Evolutionary conservation across 441 rosid species (phyloP).

Genomic region (Populus hybrid): DNA sequence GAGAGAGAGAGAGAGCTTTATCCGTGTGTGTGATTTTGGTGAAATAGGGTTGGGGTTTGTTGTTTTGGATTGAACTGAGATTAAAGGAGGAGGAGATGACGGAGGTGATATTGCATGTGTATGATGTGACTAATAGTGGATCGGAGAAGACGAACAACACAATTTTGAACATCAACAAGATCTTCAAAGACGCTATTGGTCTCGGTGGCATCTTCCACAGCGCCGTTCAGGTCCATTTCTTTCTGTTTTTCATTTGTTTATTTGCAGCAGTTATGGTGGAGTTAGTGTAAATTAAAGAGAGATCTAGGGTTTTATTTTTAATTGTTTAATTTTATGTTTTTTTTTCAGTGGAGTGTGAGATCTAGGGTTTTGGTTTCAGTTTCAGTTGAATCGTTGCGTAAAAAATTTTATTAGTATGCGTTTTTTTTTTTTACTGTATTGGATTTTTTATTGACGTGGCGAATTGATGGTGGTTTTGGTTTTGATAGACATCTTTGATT

Average conservation of each 20-base stretch:
- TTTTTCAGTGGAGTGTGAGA: neutral
- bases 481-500: neutral
- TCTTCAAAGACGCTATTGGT: constrained; percentile 95
- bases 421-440: neutral
- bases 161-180: constrained; percentile 82
- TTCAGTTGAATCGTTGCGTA: neutral
- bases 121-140: constrained; percentile 97
- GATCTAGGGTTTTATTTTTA: constrained; percentile 6
- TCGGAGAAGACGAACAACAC: constrained; percentile 95
- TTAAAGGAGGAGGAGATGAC: constrained; percentile 34
- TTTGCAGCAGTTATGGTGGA: neutral
- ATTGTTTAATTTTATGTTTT: neutral
- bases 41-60: constrained; percentile 27
- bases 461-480: neutral
- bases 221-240: constrained; percentile 75
- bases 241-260: neutral
- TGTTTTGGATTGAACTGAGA: neutral
- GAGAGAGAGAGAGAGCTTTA: neutral
- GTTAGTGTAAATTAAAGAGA: neutral
- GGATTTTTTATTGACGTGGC: neutral
- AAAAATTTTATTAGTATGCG: neutral
- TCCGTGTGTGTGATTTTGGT: neutral
- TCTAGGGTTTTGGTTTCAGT: constrained; percentile 13
- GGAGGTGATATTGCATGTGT: constrained; percentile 82
- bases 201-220: constrained; percentile 97